phyloP scores from a whole-genome alignment of 2,329 filamentous ascomycete genomes.

The Xylariales sp. region DNA sequence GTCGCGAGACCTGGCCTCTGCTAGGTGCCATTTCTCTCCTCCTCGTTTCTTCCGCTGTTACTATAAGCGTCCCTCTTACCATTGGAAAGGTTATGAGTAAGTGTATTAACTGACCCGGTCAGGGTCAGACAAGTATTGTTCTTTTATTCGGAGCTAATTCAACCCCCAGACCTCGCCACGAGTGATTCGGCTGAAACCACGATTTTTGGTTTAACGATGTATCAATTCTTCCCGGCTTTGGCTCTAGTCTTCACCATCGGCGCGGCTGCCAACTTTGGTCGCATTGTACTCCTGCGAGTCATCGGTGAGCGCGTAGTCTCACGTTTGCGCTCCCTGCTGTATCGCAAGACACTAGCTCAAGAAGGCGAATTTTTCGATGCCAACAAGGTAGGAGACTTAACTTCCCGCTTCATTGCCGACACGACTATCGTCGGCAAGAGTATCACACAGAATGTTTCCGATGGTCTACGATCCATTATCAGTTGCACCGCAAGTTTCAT shows the following conservation, averaged over 20 bases:
- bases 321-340: slow-evolving; percentile 87
- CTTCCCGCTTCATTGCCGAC: slow-evolving; percentile 94
- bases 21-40: slow-evolving; percentile 84
- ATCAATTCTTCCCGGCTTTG: slow-evolving; percentile 88
- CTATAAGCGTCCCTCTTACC: slow-evolving; percentile 96
- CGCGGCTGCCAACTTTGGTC: slow-evolving; percentile 90
- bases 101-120: slow-evolving; percentile 2
- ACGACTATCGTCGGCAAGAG: slow-evolving; percentile 98
- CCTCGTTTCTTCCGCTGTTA: slow-evolving; percentile 89
- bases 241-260: slow-evolving; percentile 82
- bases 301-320: slow-evolving; percentile 96
- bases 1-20: slow-evolving; percentile 83
- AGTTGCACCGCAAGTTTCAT: slow-evolving; percentile 89
- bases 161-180: slow-evolving; percentile 78
- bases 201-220: slow-evolving; percentile 85
- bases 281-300: slow-evolving; percentile 91
- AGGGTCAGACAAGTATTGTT: neutral
- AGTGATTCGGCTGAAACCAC: slow-evolving; percentile 73
- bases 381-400: slow-evolving; percentile 94
- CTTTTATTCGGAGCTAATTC: slow-evolving; percentile 24
- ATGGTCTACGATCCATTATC: slow-evolving; percentile 90
- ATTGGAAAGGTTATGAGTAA: slow-evolving; percentile 85
- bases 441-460: slow-evolving; percentile 96
- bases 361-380: slow-evolving; percentile 99
- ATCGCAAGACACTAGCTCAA: slow-evolving; percentile 92